Conservation (phyloP, 805 yeast species). For the Candida tammaniensis region DNA sequence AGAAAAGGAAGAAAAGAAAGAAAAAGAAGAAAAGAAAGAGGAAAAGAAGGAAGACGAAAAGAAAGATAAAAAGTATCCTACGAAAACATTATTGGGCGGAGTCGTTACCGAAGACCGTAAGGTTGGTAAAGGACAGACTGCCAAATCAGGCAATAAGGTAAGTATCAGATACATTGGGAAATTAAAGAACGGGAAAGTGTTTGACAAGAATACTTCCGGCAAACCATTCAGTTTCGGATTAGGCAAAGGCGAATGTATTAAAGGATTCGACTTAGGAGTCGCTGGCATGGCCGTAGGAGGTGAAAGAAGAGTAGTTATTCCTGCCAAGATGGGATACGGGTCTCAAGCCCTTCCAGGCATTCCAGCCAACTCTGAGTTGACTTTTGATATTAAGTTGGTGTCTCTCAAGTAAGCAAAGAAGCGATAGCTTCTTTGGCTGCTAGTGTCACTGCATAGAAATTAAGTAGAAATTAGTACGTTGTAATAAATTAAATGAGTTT, state of each 20-base stretch:
- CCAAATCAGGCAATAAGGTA: conserved; percentile 85
- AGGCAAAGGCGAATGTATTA: conserved; percentile 98
- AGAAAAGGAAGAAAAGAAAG: conserved; percentile 20
- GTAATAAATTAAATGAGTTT: too few species aligned
- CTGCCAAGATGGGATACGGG: conserved; percentile 96
- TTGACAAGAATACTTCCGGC: conserved; percentile 96
- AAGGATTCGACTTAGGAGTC: conserved; percentile 98
- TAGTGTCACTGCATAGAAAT: too few species aligned
- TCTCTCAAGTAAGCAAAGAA: conserved; percentile 62
- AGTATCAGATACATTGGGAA: conserved; percentile 98
- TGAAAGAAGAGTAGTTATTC: conserved; percentile 95
- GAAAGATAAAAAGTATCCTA: conserved; percentile 48
- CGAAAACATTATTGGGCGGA: conserved; percentile 88
- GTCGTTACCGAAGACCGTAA: conserved; percentile 90
- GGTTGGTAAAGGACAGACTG: conserved; percentile 81
- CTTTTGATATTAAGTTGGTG: conserved; percentile 93
- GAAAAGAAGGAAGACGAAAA: conserved; percentile 22
- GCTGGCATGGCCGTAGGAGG: conserved; percentile 99
- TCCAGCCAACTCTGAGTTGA: conserved; percentile 95
- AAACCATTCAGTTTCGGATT: conserved; percentile 89
- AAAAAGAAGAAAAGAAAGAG: conserved; percentile 22
- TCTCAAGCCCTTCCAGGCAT: conserved; percentile 92
- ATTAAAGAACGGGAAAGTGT: conserved; percentile 92
- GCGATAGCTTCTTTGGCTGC: too few species aligned
- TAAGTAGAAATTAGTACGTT: too few species aligned